Evolutionary conservation across 352 stramenopile genomes (phyloP), one percentile per base, ranked within the genome.

Genomic region (Pythium dissotocum): DNA sequence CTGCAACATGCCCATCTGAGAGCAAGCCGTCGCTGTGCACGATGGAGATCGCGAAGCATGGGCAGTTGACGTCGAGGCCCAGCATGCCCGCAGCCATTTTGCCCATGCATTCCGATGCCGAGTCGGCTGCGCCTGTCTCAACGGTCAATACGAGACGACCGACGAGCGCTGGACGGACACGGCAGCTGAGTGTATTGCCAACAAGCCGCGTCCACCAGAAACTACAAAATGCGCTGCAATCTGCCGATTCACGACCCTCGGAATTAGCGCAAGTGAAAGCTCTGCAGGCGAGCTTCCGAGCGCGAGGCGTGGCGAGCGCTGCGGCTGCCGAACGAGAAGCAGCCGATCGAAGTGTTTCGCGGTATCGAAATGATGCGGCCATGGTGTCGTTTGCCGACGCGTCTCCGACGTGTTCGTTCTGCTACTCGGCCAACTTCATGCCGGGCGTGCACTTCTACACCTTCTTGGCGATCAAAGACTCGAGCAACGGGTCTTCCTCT

Each of bases 361-460:
- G 85, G 0, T 93, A 93, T 67, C 80, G 82, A 0, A 78, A 72
- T 32, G 64, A 88, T 18, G 85, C 78, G 0, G 74, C 78, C 2
- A 76, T 85, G 13, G 76, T 90, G 18, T 93, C 85, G n/a, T 91
- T 88, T 56, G 67, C 67, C 2, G 85, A 93, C 16, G 58, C 70
- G 5, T 52, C 71, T 14, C 83, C 72, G 5, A 56, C 49, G n/a
- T 58, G 38, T 24, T 57, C 65, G 5, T 91, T 93, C 40, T 66
- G 66, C 13, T 93, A 93, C 65, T 63, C 83, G 18, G 61, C 62
- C 24, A 89, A 79, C 63, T 88, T 93, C 56, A 87, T 93, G 74
- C 85, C 83, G n/a, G 85, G 85, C 16, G 76, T 88, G 21, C 83
- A 93, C 57, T 93, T 93, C 53, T 93, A 89, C 61, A 88, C 85